Conservation (phyloP, 257 asterid genomes). For the Ocimum tenuiflorum region DNA sequence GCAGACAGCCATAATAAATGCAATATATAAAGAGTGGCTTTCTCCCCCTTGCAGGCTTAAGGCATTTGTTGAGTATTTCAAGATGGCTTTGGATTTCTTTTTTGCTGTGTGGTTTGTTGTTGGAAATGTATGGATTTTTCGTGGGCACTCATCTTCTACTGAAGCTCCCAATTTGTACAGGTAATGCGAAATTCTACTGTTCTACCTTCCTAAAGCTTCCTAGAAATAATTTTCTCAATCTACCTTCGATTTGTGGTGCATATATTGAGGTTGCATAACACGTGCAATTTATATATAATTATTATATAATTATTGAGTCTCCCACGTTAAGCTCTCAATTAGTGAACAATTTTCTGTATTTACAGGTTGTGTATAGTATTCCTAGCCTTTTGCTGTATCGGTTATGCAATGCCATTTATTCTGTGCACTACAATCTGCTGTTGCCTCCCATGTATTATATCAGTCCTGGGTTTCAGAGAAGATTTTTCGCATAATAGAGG, state of each 20-base stretch:
- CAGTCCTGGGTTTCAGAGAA: slow-evolving; percentile 84
- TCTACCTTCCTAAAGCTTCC: not conserved
- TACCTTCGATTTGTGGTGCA: not conserved
- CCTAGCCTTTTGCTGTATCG: slow-evolving; percentile 82
- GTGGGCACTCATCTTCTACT: slow-evolving; percentile 74
- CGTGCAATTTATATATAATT: not conserved
- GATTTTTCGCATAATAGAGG: slow-evolving; percentile 78
- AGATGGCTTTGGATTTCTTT: slow-evolving; percentile 96
- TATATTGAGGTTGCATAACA: not conserved
- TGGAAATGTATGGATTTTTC: slow-evolving; percentile 94
- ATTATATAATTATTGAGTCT: not conserved
- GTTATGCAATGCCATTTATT: slow-evolving; percentile 97
- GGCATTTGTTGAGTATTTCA: slow-evolving; percentile 66
- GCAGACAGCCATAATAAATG: not conserved
- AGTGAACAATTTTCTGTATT: not conserved
- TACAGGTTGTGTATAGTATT: slow-evolving; percentile 90
- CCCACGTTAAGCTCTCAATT: not conserved
- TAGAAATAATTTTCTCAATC: not conserved
- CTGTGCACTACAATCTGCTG: slow-evolving; percentile 89
- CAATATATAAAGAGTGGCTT: slow-evolving; percentile 18
- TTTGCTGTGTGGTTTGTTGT: slow-evolving; percentile 98
- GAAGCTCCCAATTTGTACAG: slow-evolving; percentile 92
- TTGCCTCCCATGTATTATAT: slow-evolving; percentile 94
- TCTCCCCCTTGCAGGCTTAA: slow-evolving; percentile 53
- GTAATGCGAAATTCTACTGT: slow-evolving; percentile 27